phyloP scores from a whole-genome alignment of 305 asterid species.

The Striga hermonthica region DNA sequence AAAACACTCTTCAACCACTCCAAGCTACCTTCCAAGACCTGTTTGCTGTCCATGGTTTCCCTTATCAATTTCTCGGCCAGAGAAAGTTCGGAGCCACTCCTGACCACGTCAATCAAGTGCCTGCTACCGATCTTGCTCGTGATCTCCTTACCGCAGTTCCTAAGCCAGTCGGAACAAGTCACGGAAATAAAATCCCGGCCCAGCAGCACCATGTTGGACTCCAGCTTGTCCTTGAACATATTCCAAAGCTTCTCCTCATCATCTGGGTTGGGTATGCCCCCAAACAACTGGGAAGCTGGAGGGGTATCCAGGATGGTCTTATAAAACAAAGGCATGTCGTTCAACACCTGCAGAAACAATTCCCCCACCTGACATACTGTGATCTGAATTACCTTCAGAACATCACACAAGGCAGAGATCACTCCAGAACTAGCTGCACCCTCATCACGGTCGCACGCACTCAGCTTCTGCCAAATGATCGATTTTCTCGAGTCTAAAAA shows the following conservation, averaged over 20 bases:
- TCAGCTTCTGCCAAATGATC: constrained; percentile 66
- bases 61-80: constrained; percentile 84
- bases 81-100: constrained; percentile 83
- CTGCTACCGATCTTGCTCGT: constrained; percentile 68
- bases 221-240: constrained; percentile 73
- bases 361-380: constrained; percentile 94
- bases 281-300: constrained; percentile 97
- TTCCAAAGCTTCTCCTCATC: constrained; percentile 92
- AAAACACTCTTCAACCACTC: constrained; percentile 98
- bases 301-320: constrained; percentile 80
- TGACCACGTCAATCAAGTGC: constrained; percentile 77
- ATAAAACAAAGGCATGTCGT: constrained; percentile 91
- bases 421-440: constrained; percentile 68
- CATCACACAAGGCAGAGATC: constrained; percentile 78
- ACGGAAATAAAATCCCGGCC: constrained; percentile 65
- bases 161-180: constrained; percentile 91
- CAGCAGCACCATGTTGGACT: constrained; percentile 66
- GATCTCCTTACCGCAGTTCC: constrained; percentile 87
- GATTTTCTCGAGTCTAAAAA: constrained; percentile 79
- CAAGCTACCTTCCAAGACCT: constrained; percentile 89
- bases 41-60: constrained; percentile 89
- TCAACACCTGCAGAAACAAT: constrained; percentile 81
- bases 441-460: constrained; percentile 60
- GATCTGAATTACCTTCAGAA: constrained; percentile 78
- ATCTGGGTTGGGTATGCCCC: constrained; percentile 93